Percentiles rank a stretch among this genome's conserved stretches.
These are phyloP conservation scores for Aspergillus japonicus DNA, from an alignment of 2,329 filamentous ascomycete species.

Conservation along the genomic window DNA sequence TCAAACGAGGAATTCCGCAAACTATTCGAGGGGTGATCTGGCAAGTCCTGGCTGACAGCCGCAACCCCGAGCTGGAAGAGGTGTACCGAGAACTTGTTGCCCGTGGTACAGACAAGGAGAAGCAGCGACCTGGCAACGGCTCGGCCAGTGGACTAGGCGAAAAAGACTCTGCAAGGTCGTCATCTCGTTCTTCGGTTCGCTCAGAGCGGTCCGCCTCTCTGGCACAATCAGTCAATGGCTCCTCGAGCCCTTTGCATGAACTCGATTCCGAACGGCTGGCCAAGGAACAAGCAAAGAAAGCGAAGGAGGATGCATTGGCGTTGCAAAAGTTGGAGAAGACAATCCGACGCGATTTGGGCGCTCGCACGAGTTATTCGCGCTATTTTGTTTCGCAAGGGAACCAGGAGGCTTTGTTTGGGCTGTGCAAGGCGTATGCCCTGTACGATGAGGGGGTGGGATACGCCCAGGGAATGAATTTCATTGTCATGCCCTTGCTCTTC, in stretches of 20 bases:
- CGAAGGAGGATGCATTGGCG: conserved; percentile 71
- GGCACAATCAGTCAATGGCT: conserved; percentile 56
- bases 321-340: conserved; percentile 84
- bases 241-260: conserved; percentile 59
- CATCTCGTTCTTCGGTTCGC: conserved; percentile 80
- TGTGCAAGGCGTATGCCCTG: conserved; percentile 96
- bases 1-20: conserved; percentile 88
- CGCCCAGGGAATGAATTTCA: conserved; percentile 98
- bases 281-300: conserved; percentile 70
- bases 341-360: conserved; percentile 86
- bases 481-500: conserved; percentile 93
- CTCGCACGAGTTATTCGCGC: conserved; percentile 93
- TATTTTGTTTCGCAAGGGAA: conserved; percentile 87
- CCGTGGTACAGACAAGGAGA: conserved; percentile 78
- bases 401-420: conserved; percentile 88
- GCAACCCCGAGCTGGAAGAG: conserved; percentile 82
- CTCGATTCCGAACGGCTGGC: conserved; percentile 62
- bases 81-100: conserved; percentile 81
- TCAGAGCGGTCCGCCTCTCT: conserved; percentile 69
- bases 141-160: conserved; percentile 57
- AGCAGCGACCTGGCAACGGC: conserved; percentile 54
- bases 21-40: conserved; percentile 97
- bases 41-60: conserved; percentile 95
- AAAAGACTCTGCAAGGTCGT: conserved; percentile 63
- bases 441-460: conserved; percentile 95